Percentiles rank a stretch among this genome's conserved stretches.
These are phyloP conservation scores for Lasiosphaeria miniovina DNA, from an alignment of 495 filamentous ascomycete species.

Conservation along the genomic window DNA sequence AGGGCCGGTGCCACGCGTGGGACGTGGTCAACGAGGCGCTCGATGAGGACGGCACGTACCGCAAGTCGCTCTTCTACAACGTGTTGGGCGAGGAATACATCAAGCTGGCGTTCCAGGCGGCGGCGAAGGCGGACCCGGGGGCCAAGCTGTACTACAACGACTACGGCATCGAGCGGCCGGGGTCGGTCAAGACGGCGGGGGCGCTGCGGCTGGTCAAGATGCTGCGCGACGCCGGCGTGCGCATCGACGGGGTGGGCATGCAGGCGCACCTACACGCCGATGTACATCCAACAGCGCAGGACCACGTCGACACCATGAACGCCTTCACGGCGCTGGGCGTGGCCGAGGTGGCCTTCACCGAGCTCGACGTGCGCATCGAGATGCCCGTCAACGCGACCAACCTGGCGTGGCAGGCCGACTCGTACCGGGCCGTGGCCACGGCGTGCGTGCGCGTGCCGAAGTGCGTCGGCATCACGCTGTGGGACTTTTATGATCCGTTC, in stretches of 20 bases:
- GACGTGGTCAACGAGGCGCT: slow-evolving; percentile 73
- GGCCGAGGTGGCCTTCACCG: slow-evolving; percentile 60
- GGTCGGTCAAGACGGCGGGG: slow-evolving; percentile 30
- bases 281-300: slow-evolving; percentile 43
- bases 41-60: slow-evolving; percentile 63
- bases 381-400: slow-evolving; percentile 45
- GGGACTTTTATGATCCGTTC: slow-evolving; percentile 57
- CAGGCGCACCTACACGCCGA: slow-evolving; percentile 62
- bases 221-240: slow-evolving; percentile 49
- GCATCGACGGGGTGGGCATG: slow-evolving; percentile 64
- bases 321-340: slow-evolving; percentile 50
- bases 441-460: slow-evolving; percentile 56
- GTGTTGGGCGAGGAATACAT: slow-evolving; percentile 57
- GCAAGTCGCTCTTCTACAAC: slow-evolving; percentile 53
- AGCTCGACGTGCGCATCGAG: slow-evolving; percentile 58
- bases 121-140: slow-evolving; percentile 50
- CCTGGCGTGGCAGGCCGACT: slow-evolving; percentile 54
- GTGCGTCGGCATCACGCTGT: slow-evolving; percentile 68
- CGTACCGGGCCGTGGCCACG: slow-evolving; percentile 51
- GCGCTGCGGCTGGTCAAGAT: slow-evolving; percentile 55
- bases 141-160: slow-evolving; percentile 70
- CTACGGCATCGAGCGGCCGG: slow-evolving; percentile 60
- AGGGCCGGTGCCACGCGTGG: slow-evolving; percentile 54
- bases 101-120: slow-evolving; percentile 53
- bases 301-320: slow-evolving; percentile 49